Evolutionary conservation across 768 basidiomycete genomes (phyloP), one percentile per base, ranked within the genome.

Genomic region (Scleroderma citrinum): DNA sequence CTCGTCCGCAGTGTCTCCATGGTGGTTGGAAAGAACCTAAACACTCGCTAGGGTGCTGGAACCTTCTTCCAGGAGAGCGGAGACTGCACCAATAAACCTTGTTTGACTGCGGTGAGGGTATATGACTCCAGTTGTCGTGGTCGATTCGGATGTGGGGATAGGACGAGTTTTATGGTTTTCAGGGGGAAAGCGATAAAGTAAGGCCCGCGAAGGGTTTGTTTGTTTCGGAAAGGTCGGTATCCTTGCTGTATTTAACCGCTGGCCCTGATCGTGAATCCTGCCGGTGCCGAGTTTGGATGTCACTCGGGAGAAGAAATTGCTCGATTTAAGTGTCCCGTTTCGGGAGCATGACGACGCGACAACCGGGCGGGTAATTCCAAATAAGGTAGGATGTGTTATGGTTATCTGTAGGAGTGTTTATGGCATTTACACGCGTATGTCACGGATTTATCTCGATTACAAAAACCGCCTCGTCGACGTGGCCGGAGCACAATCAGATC

Each of bases 331-430:
- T 48, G 54, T 69, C 61, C 69, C 70, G 62, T 67, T 71, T 75
- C 54, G 59, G 59, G 48, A 42, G n/a, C 36, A 47, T 46, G 34
- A 56, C 63, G 65, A 70, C 67, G 68, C 69, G 66, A 68, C 64
- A 68, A 69, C 70, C 68, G 71, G 66, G 75, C 71, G 70, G 71
- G 66, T 65, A 59, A 23, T 41, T 48, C 72, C 66, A 64, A 53
- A 68, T 70, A 65, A 57, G 72, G 72, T 54, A 62, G 60, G 53
- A 57, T 59, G 58, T 70, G 62, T 56, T 56, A 54, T 52, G 54
- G 39, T 38, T 55, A 55, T 55, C 51, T 46, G 29, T 24, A 43
- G 20, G 36, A 21, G 26, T 45, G 39, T 48, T 42, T 52, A 52
- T 52, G 42, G 34, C 20, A 48, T 48, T 35, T 40, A 40, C 39